Conservation (phyloP, 495 filamentous ascomycete species). For the Aspergillus diversus region DNA sequence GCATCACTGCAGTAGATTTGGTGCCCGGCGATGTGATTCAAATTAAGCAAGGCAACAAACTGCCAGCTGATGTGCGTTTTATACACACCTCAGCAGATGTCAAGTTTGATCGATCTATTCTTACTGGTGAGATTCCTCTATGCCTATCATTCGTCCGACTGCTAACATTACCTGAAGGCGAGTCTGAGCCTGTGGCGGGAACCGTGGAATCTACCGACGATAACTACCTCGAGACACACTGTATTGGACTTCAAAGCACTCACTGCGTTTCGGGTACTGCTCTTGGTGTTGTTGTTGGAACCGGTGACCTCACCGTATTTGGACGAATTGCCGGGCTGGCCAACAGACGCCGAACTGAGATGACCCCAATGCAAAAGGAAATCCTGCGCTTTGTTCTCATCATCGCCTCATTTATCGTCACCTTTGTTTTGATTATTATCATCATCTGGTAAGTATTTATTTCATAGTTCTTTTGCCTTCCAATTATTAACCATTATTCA, state of each 20-base stretch:
- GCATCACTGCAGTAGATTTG: slow-evolving; percentile 54
- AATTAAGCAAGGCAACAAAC: slow-evolving; percentile 66
- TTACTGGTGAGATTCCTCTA: slow-evolving; percentile 55
- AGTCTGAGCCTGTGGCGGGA: slow-evolving; percentile 60
- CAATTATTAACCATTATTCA: neutral
- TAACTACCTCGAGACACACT: slow-evolving; percentile 74
- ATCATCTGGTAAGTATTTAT: slow-evolving; percentile 55
- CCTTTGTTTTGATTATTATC: slow-evolving; percentile 57
- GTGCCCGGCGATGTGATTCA: slow-evolving; percentile 68
- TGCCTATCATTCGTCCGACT: neutral
- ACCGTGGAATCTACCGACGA: slow-evolving; percentile 60
- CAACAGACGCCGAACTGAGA: slow-evolving; percentile 56
- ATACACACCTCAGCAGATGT: slow-evolving; percentile 62
- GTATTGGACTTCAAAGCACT: slow-evolving; percentile 69
- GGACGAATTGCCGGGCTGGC: slow-evolving; percentile 68
- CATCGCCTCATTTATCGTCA: slow-evolving; percentile 58
- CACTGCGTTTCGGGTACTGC: slow-evolving; percentile 64
- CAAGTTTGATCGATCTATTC: slow-evolving; percentile 68
- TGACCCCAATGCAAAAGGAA: slow-evolving; percentile 66
- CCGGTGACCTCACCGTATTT: slow-evolving; percentile 63
- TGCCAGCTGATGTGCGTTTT: slow-evolving; percentile 73
- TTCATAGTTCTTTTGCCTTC: slow-evolving; percentile 13
- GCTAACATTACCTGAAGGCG: slow-evolving; percentile 40
- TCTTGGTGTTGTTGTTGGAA: slow-evolving; percentile 61
- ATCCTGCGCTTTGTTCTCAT: slow-evolving; percentile 66